Base-by-base conservation (phyloP, 2,329 filamentous ascomycete genomes). In the Trichothecium roseum region DNA sequence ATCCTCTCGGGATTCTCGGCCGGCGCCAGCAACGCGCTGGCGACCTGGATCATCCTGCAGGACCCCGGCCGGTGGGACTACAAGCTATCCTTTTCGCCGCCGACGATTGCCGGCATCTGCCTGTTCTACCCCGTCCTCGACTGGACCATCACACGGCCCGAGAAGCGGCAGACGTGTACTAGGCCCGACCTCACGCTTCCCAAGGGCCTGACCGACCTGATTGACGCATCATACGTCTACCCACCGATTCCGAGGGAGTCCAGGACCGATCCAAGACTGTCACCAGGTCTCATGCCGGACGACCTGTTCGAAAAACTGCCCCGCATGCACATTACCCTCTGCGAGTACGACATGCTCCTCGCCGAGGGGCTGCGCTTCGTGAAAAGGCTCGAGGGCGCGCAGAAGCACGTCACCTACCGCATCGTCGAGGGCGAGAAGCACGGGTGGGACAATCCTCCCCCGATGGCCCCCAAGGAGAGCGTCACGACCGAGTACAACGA, bases 261-360 rank as follows among this genome's bases (percentile, higher is more conserved):
- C 24, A 60, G 72, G 8, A 55, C 57, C 2, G 65, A 76, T 39
- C 72, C 70, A 3, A 67, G 68, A 15, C 58, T 81, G 4, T 78
- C 73, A 0, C 77, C 77, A 0, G 69, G 66, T 4, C 62, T 72
- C 7, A 74, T 76, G 38, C 52, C 65, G 1, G 67, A 75, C 42
- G 62, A 64, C 18, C 45, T 71, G n/a, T 45, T 80, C 4, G 56
- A 56, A 9, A 59, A 72, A 28, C 66, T 78, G 3, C 60, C 66
- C 1, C 66, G 69, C 13, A 53, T 80, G 3, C 61, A 78, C 14
- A 55, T 79, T 29, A 74, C 71, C 45, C 67, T 77, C 3, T 81
- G 76, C 54, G 76, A 81, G 55, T 72, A 68, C 52, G 74, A 80
- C 49, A 79, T 80, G 72, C 53, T 80, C n/a, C 62, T 75, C 8